These are phyloP conservation scores for Ajuga chamaepitys DNA, from an alignment of 257 asterid genomes.

Conservation along the genomic window DNA sequence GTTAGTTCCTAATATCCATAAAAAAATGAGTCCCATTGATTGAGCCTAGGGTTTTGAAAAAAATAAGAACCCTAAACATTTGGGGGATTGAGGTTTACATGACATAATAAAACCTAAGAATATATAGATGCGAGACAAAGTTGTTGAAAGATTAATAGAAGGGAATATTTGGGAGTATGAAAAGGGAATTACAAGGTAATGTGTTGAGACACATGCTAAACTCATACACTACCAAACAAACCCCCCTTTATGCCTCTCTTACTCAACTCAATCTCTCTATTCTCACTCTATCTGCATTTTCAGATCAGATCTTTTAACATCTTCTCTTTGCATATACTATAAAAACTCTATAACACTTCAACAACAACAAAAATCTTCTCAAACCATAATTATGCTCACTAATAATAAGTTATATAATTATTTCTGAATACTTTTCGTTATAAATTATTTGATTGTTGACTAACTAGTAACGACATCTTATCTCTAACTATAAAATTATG, in stretches of 20 bases:
- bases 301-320: no score
- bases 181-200: constrained; percentile 82
- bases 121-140: constrained; percentile 80
- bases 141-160: constrained; percentile 68
- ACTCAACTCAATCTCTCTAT: constrained; percentile 40
- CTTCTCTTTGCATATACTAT: no score
- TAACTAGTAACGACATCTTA: no score
- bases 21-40: constrained; percentile 32
- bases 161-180: constrained; percentile 80
- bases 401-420: no score
- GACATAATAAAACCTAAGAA: constrained; percentile 65
- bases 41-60: constrained; percentile 75
- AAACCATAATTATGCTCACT: no score
- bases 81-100: constrained; percentile 25
- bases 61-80: constrained; percentile 8
- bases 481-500: no score
- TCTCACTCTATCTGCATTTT: constrained; percentile 32
- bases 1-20: constrained; percentile 33
- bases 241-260: constrained; percentile 34
- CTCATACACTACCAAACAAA: constrained; percentile 46
- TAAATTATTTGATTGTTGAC: no score
- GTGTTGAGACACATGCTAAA: constrained; percentile 46
- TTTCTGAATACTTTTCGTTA: no score
- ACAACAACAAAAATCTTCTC: no score
- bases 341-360: no score